These are phyloP conservation scores for Rutstroemia sp. DNA, from an alignment of 2,329 filamentous ascomycete species.

Conservation along the genomic window DNA sequence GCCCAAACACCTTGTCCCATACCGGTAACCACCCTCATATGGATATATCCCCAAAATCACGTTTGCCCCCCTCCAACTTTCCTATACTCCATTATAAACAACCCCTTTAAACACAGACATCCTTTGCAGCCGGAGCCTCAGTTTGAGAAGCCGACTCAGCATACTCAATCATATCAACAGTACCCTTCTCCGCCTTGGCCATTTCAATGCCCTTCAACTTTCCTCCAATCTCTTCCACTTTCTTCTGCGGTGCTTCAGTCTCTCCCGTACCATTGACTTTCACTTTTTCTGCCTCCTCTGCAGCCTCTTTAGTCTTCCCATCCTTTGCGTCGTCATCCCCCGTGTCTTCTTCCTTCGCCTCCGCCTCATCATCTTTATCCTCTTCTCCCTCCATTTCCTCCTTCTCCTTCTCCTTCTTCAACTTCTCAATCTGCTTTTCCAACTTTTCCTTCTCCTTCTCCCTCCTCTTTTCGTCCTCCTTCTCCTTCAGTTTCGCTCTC, in stretches of 20 bases:
- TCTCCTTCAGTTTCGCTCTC: conserved; percentile 24
- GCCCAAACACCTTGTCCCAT: too few species aligned
- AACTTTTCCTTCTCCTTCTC: conserved; percentile 17
- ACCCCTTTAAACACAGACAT: background rate
- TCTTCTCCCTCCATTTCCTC: conserved; percentile 10
- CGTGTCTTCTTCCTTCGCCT: conserved; percentile 1
- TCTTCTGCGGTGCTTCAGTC: background rate
- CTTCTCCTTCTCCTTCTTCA: conserved; percentile 10
- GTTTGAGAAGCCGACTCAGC: background rate
- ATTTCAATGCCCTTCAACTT: background rate
- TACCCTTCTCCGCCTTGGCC: background rate
- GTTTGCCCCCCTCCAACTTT: too few species aligned
- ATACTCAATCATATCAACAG: background rate
- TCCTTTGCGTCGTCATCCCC: background rate
- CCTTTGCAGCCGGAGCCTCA: background rate
- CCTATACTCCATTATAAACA: too few species aligned
- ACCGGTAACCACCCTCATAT: too few species aligned
- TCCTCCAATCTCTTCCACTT: background rate
- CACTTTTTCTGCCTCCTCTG: background rate
- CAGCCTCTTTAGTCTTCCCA: background rate
- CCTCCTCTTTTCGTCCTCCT: conserved; percentile 21
- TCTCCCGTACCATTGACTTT: background rate
- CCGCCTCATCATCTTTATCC: conserved; percentile 9
- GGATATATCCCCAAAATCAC: too few species aligned
- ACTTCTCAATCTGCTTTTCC: conserved; percentile 13